A percentile compares a stretch with the other conserved stretches of the same genome.
Evolutionary conservation across 257 asterid genomes (phyloP).

Genomic region (Petunia secreta): DNA sequence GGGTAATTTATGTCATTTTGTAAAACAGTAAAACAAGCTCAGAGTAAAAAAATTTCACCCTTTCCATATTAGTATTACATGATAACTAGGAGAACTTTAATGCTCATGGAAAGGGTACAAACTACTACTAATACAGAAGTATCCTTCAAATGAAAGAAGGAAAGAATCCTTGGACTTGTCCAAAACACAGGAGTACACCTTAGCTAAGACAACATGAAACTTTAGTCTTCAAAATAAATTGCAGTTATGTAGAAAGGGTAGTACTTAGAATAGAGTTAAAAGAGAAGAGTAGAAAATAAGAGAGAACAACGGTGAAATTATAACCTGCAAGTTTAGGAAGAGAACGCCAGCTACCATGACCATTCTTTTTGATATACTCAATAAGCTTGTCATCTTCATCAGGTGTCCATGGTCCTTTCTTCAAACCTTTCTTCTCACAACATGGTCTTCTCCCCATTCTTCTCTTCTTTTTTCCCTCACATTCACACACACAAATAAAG

Average conservation of each 20-base stretch:
- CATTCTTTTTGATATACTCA: slow-evolving; percentile 69
- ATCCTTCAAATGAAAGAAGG: neutral
- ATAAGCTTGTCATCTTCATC: slow-evolving; percentile 85
- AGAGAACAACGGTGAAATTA: neutral
- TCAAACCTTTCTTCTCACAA: slow-evolving; percentile 88
- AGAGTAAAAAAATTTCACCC: neutral
- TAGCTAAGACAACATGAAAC: neutral
- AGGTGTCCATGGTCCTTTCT: slow-evolving; percentile 93
- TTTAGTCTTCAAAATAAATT: neutral
- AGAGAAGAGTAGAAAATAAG: neutral
- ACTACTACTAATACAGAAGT: no score
- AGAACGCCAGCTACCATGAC: slow-evolving; percentile 94
- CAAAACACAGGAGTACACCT: neutral
- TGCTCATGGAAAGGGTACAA: slow-evolving; percentile 14
- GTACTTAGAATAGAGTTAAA: neutral
- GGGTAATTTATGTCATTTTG: neutral
- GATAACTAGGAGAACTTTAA: neutral
- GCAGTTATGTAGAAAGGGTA: neutral
- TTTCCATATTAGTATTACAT: neutral
- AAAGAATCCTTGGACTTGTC: neutral
- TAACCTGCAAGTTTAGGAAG: slow-evolving; percentile 89
- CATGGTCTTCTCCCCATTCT: slow-evolving; percentile 93
- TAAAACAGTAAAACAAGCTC: neutral
- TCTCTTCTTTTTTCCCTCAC: neutral
- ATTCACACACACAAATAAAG: slow-evolving; percentile 23